phyloP scores from a whole-genome alignment of 2,329 filamentous ascomycete species.

The Trichoderma afroharzianum region DNA sequence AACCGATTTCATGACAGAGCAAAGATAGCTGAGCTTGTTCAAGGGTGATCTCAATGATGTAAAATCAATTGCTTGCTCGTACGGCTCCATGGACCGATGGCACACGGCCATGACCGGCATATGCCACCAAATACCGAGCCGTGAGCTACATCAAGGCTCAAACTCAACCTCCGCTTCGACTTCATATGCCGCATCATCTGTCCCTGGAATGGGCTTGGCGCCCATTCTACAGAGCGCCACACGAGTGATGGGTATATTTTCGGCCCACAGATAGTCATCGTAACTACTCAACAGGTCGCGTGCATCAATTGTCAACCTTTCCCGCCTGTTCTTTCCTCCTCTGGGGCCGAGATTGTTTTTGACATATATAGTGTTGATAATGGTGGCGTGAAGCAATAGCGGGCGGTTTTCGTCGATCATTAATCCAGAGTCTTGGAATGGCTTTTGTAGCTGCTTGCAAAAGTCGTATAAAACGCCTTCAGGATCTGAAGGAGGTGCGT shows the following conservation, averaged over 20 bases:
- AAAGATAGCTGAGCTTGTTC: neutral
- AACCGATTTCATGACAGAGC: neutral
- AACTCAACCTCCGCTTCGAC: constrained; percentile 48
- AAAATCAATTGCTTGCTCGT: neutral
- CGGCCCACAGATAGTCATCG: constrained; percentile 66
- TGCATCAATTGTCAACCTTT: constrained; percentile 51
- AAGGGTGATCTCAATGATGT: neutral
- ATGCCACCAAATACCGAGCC: neutral
- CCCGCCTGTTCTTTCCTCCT: constrained; percentile 30
- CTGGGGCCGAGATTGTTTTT: constrained; percentile 32
- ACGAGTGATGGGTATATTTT: constrained; percentile 61
- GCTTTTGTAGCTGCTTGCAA: constrained; percentile 50
- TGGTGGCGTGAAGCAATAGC: constrained; percentile 76
- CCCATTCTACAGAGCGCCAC: constrained; percentile 87
- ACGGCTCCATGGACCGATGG: too few relatives aligned
- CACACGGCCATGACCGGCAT: too few relatives aligned
- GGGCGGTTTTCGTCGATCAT: constrained; percentile 57
- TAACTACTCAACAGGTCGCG: constrained; percentile 56
- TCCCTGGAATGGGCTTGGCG: constrained; percentile 59
- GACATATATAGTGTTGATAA: constrained; percentile 82
- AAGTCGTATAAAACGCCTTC: constrained; percentile 52
- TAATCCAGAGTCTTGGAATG: constrained; percentile 54
- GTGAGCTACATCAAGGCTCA: constrained; percentile 22
- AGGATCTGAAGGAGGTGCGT: constrained; percentile 56
- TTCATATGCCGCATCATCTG: constrained; percentile 52